phyloP scores from a whole-genome alignment of 148 eudicot genomes.

The Rhododendron vialii region DNA sequence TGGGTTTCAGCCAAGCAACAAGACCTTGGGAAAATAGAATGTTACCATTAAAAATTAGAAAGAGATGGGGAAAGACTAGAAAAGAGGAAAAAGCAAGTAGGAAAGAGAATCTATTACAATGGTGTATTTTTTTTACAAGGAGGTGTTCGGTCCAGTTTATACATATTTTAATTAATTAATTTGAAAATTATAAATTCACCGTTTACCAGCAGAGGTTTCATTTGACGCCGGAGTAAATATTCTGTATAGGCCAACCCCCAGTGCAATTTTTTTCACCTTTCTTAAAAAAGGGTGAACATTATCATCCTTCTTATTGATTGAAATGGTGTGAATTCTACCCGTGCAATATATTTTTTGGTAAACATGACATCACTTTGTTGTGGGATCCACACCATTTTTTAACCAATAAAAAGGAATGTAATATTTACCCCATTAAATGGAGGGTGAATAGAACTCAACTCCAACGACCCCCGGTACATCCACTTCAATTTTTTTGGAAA shows the following conservation, averaged over 20 bases:
- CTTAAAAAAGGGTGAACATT: too few species aligned
- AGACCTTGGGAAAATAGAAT: slow-evolving; percentile 33
- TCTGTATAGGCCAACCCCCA: too few species aligned
- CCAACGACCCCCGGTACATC: background rate
- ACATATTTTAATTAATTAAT: background rate
- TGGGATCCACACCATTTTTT: too few species aligned
- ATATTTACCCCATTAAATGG: too few species aligned
- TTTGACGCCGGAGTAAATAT: background rate
- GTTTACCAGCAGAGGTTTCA: background rate
- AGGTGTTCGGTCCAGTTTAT: too few species aligned
- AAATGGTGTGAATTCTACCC: too few species aligned
- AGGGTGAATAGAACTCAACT: too few species aligned
- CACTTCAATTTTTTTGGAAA: background rate
- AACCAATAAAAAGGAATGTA: too few species aligned
- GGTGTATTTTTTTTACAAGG: background rate
- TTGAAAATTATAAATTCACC: background rate
- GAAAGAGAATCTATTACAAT: background rate
- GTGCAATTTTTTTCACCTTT: too few species aligned
- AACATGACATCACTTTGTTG: too few species aligned
- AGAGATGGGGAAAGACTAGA: background rate
- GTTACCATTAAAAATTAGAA: background rate
- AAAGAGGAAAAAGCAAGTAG: slow-evolving; percentile 8
- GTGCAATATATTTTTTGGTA: too few species aligned
- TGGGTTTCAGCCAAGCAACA: slow-evolving; percentile 20
- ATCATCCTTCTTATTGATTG: too few species aligned